These are phyloP conservation scores for Pseudogymnoascus sp. DNA, from an alignment of 2,329 filamentous ascomycete genomes.

Conservation along the genomic window DNA sequence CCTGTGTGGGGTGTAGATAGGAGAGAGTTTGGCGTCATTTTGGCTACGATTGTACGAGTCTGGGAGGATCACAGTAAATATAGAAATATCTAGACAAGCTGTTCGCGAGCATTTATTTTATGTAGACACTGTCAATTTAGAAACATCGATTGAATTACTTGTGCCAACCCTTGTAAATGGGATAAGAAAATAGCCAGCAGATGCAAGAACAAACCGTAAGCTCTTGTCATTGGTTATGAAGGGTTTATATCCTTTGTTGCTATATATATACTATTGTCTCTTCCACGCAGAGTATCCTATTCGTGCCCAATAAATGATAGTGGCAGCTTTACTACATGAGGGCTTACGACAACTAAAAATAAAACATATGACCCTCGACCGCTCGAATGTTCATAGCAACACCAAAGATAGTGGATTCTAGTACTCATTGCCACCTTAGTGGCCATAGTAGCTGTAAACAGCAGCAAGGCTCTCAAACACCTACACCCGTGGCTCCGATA, in stretches of 20 bases:
- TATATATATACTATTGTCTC: too few relatives aligned
- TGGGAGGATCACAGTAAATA: conserved; percentile 7
- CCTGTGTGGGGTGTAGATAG: not conserved
- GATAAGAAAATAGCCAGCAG: not conserved
- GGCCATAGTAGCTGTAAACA: not conserved
- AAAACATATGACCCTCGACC: too few relatives aligned
- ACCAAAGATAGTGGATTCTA: not conserved
- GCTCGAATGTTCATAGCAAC: not conserved
- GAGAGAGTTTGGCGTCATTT: conserved; percentile 6
- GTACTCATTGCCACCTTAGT: not conserved
- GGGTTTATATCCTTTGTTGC: too few relatives aligned
- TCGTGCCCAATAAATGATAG: too few relatives aligned
- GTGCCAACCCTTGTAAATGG: not conserved
- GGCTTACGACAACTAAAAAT: too few relatives aligned
- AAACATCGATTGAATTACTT: not conserved
- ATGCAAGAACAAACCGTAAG: not conserved
- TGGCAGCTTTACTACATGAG: too few relatives aligned
- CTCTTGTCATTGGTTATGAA: not conserved
- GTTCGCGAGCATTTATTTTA: not conserved
- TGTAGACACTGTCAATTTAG: not conserved
- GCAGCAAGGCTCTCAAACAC: not conserved
- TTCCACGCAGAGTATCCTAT: too few relatives aligned
- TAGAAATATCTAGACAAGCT: conserved; percentile 6
- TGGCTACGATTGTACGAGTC: conserved; percentile 9
- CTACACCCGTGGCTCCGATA: not conserved